A percentile compares a stretch with the other conserved stretches of the same genome.
Conservation (phyloP, 2,329 filamentous ascomycete species). For the Phaeosphaeriaceae sp. region DNA sequence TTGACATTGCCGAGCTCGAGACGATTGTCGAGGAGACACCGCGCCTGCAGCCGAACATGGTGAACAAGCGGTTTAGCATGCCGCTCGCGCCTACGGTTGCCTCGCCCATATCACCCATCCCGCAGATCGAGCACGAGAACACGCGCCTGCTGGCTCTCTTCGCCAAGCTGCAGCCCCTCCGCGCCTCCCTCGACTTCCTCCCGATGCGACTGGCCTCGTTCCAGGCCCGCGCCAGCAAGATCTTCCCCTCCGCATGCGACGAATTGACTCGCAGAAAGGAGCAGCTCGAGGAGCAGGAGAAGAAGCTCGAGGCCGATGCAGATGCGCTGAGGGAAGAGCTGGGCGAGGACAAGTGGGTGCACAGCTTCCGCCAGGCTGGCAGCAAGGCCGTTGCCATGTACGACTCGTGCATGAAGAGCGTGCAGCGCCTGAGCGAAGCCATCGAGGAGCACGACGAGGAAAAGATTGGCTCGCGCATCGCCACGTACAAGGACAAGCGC, state of each 20-base stretch:
- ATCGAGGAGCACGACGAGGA: constrained; percentile 77
- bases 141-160: constrained; percentile 88
- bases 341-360: constrained; percentile 93
- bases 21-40: constrained; percentile 92
- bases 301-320: constrained; percentile 86
- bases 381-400: constrained; percentile 96
- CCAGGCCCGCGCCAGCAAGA: constrained; percentile 73
- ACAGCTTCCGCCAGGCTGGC: constrained; percentile 92
- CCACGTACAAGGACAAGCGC: constrained; percentile 94
- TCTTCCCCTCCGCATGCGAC: constrained; percentile 90
- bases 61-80: constrained; percentile 72
- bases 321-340: constrained; percentile 88
- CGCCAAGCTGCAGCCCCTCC: constrained; percentile 91
- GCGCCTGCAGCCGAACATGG: constrained; percentile 56
- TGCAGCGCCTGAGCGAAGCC: constrained; percentile 80
- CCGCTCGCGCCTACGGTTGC: constrained; percentile 64
- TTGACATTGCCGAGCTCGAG: constrained; percentile 87
- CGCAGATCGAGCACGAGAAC: constrained; percentile 74
- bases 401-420: constrained; percentile 88
- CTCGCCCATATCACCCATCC: constrained; percentile 66
- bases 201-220: constrained; percentile 94
- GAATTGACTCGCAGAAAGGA: constrained; percentile 80
- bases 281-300: constrained; percentile 83
- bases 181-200: constrained; percentile 92
- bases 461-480: constrained; percentile 69